These are phyloP conservation scores for Lepidopterella palustris DNA, from an alignment of 495 filamentous ascomycete species.

Conservation along the genomic window DNA sequence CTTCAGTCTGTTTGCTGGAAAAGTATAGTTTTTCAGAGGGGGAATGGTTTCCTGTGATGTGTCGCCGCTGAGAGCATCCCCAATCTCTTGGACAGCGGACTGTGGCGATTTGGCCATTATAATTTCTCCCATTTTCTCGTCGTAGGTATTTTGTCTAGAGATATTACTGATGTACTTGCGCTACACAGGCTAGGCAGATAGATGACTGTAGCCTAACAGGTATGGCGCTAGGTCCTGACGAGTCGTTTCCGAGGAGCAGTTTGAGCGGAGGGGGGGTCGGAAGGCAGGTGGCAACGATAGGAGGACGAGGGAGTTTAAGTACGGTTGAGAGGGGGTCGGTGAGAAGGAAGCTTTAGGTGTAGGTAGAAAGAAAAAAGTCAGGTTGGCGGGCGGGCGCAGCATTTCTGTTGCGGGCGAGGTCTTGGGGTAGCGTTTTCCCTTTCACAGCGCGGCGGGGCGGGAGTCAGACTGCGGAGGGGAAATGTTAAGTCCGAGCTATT, in stretches of 20 bases:
- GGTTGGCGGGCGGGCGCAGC: not conserved
- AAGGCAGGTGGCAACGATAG: not conserved
- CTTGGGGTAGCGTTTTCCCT: not conserved
- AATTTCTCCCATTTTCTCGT: not conserved
- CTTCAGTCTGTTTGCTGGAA: constrained; percentile 65
- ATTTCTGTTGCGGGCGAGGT: not conserved
- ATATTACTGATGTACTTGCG: not conserved
- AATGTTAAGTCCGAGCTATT: too few species aligned
- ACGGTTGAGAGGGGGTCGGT: not conserved
- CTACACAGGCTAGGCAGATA: not conserved
- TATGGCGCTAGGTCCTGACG: not conserved
- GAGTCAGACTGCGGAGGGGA: too few species aligned
- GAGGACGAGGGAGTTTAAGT: not conserved
- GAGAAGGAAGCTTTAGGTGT: not conserved
- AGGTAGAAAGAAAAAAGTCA: not conserved
- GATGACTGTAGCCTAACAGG: not conserved
- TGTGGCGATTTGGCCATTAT: not conserved
- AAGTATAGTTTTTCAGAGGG: constrained; percentile 54
- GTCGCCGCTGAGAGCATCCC: constrained; percentile 3
- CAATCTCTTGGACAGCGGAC: not conserved
- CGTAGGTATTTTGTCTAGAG: not conserved
- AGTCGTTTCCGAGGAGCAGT: not conserved
- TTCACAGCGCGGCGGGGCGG: too few species aligned
- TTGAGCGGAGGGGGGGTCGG: not conserved
- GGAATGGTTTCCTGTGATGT: constrained; percentile 5